Conservation (phyloP, 805 yeast species). For the Lachancea cidri region DNA sequence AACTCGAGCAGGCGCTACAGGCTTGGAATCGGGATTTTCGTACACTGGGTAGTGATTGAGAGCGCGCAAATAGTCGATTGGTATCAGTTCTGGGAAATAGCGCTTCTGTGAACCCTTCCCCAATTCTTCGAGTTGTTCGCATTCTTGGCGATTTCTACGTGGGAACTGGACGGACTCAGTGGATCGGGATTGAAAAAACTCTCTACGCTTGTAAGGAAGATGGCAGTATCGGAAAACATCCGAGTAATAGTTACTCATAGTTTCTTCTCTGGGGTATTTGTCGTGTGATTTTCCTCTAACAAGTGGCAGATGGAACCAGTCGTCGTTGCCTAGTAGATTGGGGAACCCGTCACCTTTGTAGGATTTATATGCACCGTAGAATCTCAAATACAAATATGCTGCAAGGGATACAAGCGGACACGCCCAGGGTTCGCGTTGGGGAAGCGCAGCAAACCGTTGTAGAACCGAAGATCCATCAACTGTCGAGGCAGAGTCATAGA, state of each 20-base stretch:
- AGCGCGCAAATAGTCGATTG: conserved; percentile 21
- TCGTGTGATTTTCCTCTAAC: conserved; percentile 23
- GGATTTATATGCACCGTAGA: conserved; percentile 24
- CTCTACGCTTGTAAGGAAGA: conserved; percentile 26
- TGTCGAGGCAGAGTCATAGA: conserved; percentile 11
- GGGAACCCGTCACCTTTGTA: conserved; percentile 32
- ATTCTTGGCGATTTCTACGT: neutral
- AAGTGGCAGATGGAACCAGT: conserved; percentile 22
- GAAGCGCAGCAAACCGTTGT: conserved; percentile 15
- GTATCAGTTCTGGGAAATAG: conserved; percentile 18
- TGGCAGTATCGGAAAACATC: conserved; percentile 29
- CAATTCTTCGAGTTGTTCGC: conserved; percentile 4
- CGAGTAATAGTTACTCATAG: conserved; percentile 25
- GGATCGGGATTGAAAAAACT: conserved; percentile 18
- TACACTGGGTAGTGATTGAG: conserved; percentile 14
- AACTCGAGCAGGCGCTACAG: conserved; percentile 22
- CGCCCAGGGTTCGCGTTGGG: conserved; percentile 23
- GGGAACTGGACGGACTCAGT: conserved; percentile 11
- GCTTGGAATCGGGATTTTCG: conserved; percentile 10
- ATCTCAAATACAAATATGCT: conserved; percentile 25
- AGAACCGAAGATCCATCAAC: conserved; percentile 1
- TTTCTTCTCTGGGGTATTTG: conserved; percentile 29
- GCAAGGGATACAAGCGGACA: conserved; percentile 31
- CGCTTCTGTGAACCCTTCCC: conserved; percentile 6
- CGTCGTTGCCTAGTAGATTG: conserved; percentile 13